Conservation (phyloP, 495 filamentous ascomycete species). For the Usnea hakonensis region DNA sequence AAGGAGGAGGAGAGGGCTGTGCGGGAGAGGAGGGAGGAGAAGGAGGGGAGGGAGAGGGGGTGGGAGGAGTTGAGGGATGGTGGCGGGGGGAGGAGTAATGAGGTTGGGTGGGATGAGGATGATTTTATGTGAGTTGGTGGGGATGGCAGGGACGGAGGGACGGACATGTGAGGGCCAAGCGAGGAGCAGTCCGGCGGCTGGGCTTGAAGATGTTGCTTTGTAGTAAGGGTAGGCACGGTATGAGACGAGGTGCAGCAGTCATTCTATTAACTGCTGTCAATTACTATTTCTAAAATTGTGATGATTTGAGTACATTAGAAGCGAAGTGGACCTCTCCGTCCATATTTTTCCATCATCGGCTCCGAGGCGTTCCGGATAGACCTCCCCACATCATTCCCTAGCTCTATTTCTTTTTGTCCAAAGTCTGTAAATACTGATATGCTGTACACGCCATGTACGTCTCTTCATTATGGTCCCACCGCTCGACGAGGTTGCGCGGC, state of each 20-base stretch:
- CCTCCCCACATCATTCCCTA: neutral
- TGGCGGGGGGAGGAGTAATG: constrained; percentile 42
- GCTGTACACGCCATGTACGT: constrained; percentile 10
- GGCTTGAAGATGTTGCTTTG: too few species aligned
- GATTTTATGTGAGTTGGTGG: constrained; percentile 45
- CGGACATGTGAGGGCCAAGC: too few species aligned
- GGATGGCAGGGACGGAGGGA: neutral
- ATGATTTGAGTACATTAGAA: constrained; percentile 13
- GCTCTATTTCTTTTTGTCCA: neutral
- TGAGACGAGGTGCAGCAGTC: neutral
- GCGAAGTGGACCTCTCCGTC: constrained; percentile 2
- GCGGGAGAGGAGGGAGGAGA: constrained; percentile 76
- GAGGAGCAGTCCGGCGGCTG: too few species aligned
- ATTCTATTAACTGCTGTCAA: neutral
- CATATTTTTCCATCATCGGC: neutral
- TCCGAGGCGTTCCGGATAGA: neutral
- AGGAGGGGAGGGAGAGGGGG: constrained; percentile 88
- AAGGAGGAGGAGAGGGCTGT: constrained; percentile 72
- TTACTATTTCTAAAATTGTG: constrained; percentile 3
- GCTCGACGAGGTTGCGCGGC: constrained; percentile 8
- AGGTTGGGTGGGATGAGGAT: constrained; percentile 41
- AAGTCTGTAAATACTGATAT: neutral
- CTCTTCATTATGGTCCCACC: constrained; percentile 13
- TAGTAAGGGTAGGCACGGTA: neutral
- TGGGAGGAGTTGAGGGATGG: constrained; percentile 65